phyloP scores from a whole-genome alignment of 2,329 filamentous ascomycete genomes.

The Fusarium hostae region DNA sequence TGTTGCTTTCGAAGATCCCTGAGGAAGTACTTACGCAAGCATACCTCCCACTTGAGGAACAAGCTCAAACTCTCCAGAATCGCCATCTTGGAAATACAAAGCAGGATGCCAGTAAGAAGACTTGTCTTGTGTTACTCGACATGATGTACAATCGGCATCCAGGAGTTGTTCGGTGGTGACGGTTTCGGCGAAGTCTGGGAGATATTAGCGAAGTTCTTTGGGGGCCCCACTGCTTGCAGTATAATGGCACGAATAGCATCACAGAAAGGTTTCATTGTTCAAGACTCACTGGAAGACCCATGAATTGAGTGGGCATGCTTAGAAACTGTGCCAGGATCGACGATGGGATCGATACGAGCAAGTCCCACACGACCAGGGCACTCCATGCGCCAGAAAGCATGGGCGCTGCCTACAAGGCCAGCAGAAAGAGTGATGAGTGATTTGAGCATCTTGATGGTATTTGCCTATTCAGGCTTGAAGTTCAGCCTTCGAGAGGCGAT shows the following conservation, averaged over 20 bases:
- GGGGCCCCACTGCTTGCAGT: background rate
- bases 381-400: slow-evolving; percentile 91
- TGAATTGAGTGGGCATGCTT: slow-evolving; percentile 80
- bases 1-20: too few relatives aligned
- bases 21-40: slow-evolving; percentile 73
- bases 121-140: slow-evolving; percentile 80
- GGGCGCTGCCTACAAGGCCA: slow-evolving; percentile 53
- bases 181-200: slow-evolving; percentile 71
- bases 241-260: background rate
- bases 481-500: slow-evolving; percentile 15
- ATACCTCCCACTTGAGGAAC: slow-evolving; percentile 84
- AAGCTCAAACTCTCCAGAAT: slow-evolving; percentile 72
- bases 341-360: slow-evolving; percentile 80
- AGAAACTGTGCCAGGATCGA: slow-evolving; percentile 68
- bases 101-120: slow-evolving; percentile 89
- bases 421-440: slow-evolving; percentile 47
- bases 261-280: too few relatives aligned
- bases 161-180: slow-evolving; percentile 68
- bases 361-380: slow-evolving; percentile 77
- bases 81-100: slow-evolving; percentile 77
- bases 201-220: slow-evolving; percentile 28
- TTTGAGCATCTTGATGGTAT: slow-evolving; percentile 49
- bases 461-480: slow-evolving; percentile 42
- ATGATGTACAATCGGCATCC: slow-evolving; percentile 79
- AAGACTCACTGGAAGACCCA: slow-evolving; percentile 76